phyloP scores from a whole-genome alignment of 2,329 filamentous ascomycete genomes.

The Apiospora saccharicola region DNA sequence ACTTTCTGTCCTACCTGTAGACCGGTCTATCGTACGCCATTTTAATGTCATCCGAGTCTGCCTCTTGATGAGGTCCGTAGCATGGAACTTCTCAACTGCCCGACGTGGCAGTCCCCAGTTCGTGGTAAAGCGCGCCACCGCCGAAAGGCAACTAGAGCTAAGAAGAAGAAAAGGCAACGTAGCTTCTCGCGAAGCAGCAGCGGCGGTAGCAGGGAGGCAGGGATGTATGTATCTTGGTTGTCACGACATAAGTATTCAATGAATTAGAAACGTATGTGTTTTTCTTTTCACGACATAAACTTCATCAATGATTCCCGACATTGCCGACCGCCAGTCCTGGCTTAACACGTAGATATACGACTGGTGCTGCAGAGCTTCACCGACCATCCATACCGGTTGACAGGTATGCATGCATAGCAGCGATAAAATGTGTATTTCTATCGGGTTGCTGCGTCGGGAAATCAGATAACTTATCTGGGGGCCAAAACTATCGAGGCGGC shows the following conservation, averaged over 20 bases:
- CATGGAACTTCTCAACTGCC: too few relatives aligned
- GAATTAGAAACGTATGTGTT: too few relatives aligned
- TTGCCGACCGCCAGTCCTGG: too few relatives aligned
- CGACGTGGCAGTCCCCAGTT: not conserved
- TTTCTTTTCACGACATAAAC: too few relatives aligned
- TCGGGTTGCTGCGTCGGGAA: not conserved
- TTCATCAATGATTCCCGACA: too few relatives aligned
- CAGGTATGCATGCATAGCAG: not conserved
- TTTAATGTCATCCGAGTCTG: not conserved
- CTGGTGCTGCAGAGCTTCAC: too few relatives aligned
- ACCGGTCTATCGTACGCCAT: not conserved
- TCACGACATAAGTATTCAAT: too few relatives aligned
- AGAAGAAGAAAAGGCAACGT: not conserved
- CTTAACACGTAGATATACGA: too few relatives aligned
- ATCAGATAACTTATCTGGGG: not conserved
- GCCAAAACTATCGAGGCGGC: not conserved
- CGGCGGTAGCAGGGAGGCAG: too few relatives aligned
- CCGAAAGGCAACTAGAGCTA: not conserved
- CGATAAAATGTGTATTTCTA: fast-evolving
- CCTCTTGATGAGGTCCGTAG: not conserved
- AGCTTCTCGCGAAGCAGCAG: not conserved
- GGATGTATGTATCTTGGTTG: too few relatives aligned
- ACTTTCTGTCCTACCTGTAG: not conserved
- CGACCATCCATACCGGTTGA: not conserved
- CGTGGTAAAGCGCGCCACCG: not conserved